phyloP scores from a whole-genome alignment of 768 basidiomycete genomes.

The Boletus rufocinnamomeus region DNA sequence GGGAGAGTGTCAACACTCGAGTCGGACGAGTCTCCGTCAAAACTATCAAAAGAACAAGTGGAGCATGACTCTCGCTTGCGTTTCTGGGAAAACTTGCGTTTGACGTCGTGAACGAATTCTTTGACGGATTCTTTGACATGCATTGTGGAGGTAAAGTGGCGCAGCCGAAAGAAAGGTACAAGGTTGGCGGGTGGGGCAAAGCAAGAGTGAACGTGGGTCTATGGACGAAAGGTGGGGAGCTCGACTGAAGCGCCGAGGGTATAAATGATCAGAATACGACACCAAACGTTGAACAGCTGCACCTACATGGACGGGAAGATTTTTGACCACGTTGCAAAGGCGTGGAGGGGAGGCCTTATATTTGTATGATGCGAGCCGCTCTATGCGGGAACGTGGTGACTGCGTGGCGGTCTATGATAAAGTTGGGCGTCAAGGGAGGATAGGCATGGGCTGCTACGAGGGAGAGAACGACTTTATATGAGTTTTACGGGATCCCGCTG shows the following conservation, averaged over 20 bases:
- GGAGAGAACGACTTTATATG: background rate
- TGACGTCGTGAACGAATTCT: constrained; percentile 34
- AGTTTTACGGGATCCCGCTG: constrained; percentile 1
- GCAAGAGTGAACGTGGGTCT: constrained; percentile 8
- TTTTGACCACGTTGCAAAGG: constrained; percentile 9
- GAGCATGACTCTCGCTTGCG: constrained; percentile 21
- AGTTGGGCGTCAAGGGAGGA: background rate
- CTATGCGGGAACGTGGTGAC: constrained; percentile 9
- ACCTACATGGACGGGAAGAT: constrained; percentile 8
- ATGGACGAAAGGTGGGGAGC: background rate
- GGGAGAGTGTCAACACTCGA: constrained; percentile 16
- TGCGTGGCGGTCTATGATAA: background rate
- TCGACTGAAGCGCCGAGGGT: background rate
- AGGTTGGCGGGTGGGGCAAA: background rate
- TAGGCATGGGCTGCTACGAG: background rate
- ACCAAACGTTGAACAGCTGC: background rate
- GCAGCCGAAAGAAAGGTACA: background rate
- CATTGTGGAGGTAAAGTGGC: constrained; percentile 15
- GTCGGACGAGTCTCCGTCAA: constrained; percentile 12
- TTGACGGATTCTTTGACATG: constrained; percentile 35
- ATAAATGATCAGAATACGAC: background rate
- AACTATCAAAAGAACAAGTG: constrained; percentile 10
- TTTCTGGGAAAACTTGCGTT: constrained; percentile 34
- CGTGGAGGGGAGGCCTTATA: constrained; percentile 8
- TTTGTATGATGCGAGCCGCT: background rate